phyloP scores from a whole-genome alignment of 768 basidiomycete genomes.

The Dictyophora rubrovolvata region DNA sequence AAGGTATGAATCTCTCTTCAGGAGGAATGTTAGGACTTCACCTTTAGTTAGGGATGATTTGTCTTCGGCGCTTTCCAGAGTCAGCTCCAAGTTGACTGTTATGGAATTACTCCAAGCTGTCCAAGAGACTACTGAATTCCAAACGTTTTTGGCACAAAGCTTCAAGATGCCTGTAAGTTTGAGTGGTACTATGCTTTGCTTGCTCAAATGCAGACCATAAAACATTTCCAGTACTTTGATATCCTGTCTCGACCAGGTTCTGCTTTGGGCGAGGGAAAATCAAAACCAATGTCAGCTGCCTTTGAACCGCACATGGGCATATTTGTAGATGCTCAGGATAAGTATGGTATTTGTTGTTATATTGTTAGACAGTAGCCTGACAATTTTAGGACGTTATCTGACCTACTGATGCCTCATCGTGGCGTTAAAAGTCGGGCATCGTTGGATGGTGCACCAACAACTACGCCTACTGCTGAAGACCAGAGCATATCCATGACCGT shows the following conservation, averaged over 20 bases:
- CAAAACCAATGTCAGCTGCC: constrained; percentile 69
- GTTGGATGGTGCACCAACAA: constrained; percentile 40
- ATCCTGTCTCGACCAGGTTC: constrained; percentile 34
- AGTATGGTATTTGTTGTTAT: constrained; percentile 34
- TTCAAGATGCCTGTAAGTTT: constrained; percentile 60
- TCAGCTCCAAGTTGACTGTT: constrained; percentile 61
- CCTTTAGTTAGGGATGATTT: constrained; percentile 61
- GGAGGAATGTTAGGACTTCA: background rate
- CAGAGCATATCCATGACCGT: constrained; percentile 50
- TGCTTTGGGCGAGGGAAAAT: constrained; percentile 33
- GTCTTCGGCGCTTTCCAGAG: constrained; percentile 68
- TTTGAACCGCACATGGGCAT: constrained; percentile 90
- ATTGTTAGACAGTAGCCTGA: background rate
- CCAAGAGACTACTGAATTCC: constrained; percentile 83
- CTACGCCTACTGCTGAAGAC: constrained; percentile 32
- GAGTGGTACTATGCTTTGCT: background rate
- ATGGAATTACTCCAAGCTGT: constrained; percentile 76
- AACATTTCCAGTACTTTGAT: constrained; percentile 42
- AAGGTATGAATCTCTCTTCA: constrained; percentile 37
- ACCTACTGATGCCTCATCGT: constrained; percentile 83
- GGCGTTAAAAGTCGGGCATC: constrained; percentile 53
- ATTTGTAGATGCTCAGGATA: constrained; percentile 95
- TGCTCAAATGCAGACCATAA: background rate
- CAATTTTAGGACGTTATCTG: constrained; percentile 59
- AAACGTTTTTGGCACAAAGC: constrained; percentile 68